These are phyloP conservation scores for Polytrichum commune DNA, from an alignment of 225 moss, liverwort and hornwort genomes.

Conservation along the genomic window DNA sequence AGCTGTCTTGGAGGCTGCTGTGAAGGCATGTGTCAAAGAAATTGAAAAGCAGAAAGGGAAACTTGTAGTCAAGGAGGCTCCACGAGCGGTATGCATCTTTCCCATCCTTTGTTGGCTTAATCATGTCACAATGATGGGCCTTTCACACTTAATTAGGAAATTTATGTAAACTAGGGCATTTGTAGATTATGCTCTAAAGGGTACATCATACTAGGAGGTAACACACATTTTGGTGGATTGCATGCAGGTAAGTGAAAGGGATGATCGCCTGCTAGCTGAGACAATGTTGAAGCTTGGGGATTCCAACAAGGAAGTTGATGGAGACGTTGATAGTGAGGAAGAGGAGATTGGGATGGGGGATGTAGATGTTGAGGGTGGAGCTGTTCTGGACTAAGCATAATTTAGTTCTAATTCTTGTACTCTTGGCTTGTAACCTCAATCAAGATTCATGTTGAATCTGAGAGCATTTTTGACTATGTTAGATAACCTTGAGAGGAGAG, in stretches of 20 bases:
- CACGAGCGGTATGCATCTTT: conserved; percentile 65
- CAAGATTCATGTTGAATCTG: too few species aligned
- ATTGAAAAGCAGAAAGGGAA: conserved; percentile 98
- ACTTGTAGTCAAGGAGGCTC: conserved; percentile 82
- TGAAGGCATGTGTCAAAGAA: conserved; percentile 87
- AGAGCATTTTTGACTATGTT: too few species aligned
- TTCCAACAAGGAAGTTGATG: conserved; percentile 84
- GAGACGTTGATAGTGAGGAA: conserved; percentile 68
- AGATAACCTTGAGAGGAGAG: too few species aligned
- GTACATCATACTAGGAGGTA: too few species aligned
- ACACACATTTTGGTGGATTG: too few species aligned
- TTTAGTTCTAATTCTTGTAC: too few species aligned
- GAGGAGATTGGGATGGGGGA: conserved; percentile 94
- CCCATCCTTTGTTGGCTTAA: too few species aligned
- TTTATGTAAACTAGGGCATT: too few species aligned
- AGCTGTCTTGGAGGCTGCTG: conserved; percentile 69
- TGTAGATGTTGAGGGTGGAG: conserved; percentile 73
- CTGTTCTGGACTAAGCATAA: conserved; percentile 15
- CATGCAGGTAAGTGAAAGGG: conserved; percentile 91
- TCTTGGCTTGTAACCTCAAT: too few species aligned
- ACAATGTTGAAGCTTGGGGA: conserved; percentile 84
- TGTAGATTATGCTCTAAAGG: too few species aligned
- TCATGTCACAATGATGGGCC: too few species aligned
- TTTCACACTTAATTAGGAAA: too few species aligned
- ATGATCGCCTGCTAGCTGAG: conserved; percentile 90